Evolutionary conservation across 306 rosid genomes (phyloP).

Genomic region (Cicer judaicum): DNA sequence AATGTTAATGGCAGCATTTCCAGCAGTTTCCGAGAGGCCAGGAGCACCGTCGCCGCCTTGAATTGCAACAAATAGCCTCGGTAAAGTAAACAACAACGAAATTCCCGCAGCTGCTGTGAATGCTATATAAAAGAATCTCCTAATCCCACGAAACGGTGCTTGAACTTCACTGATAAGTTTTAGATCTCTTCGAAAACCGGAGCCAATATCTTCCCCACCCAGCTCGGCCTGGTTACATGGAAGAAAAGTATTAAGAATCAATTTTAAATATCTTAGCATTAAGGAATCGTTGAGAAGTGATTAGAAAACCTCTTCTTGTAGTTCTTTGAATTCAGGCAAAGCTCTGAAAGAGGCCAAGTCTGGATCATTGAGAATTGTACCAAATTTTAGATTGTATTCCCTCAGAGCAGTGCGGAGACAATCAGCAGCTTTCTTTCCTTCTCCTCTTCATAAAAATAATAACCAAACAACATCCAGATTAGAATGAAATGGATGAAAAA

Average conservation of each 20-base stretch:
- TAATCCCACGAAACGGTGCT: conserved; percentile 95
- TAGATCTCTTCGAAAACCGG: conserved; percentile 91
- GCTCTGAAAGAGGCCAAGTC: conserved; percentile 98
- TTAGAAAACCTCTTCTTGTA: conserved; percentile 84
- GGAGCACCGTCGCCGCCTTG: conserved; percentile 86
- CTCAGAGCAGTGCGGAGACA: conserved; percentile 86
- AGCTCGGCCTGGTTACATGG: conserved; percentile 71
- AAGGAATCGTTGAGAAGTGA: conserved; percentile 38
- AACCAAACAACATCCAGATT: conserved; percentile 45
- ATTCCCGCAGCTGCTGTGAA: conserved; percentile 92
- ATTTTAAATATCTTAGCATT: conserved; percentile 6
- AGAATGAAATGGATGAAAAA: conserved; percentile 26
- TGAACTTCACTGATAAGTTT: conserved; percentile 99
- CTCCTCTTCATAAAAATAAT: conserved; percentile 76
- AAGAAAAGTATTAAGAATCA: conserved; percentile 20
- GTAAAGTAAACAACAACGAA: conserved; percentile 72
- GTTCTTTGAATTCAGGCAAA: conserved; percentile 89
- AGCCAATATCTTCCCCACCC: conserved; percentile 98
- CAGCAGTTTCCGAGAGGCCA: conserved; percentile 79
- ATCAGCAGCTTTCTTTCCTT: conserved; percentile 91
- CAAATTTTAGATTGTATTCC: conserved; percentile 89
- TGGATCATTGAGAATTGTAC: conserved; percentile 94
- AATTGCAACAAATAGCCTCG: conserved; percentile 73
- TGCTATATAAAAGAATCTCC: conserved; percentile 87
- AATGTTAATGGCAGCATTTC: conserved; percentile 87